Evolutionary conservation across 1,284 basidiomycete genomes (phyloP).

Genomic region (Irpex sp.): DNA sequence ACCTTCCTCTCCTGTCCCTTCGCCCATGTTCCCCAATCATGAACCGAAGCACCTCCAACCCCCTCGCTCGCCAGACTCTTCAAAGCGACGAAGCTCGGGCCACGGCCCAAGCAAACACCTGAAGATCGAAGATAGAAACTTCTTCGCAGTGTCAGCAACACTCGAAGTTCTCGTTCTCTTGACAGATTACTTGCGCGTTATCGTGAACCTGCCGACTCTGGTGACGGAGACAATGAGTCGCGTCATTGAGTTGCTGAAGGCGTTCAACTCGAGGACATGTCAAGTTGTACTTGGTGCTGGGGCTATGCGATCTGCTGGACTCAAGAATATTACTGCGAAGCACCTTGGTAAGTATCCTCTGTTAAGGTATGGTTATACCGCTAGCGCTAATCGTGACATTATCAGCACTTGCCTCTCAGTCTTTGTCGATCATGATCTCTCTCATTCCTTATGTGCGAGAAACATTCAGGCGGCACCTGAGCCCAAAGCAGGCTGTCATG

Average conservation of each 20-base stretch:
- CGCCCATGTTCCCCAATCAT: conserved; percentile 20
- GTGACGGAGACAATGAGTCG: conserved; percentile 94
- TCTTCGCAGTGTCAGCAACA: conserved; percentile 87
- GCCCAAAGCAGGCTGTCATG: conserved; percentile 92
- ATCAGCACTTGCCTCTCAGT: conserved; percentile 91
- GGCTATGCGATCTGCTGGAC: conserved; percentile 94
- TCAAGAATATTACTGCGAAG: conserved; percentile 98
- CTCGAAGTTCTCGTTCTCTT: conserved; percentile 75
- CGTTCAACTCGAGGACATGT: conserved; percentile 97
- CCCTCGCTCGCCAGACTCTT: conserved; percentile 7
- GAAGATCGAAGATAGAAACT: conserved; percentile 79
- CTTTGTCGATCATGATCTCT: conserved; percentile 91
- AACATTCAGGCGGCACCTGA: conserved; percentile 89
- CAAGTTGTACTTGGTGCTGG: conserved; percentile 98
- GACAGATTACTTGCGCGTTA: conserved; percentile 83
- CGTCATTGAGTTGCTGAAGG: conserved; percentile 93
- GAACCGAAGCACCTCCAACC: conserved; percentile 17
- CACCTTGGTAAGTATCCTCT: conserved; percentile 67
- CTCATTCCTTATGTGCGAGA: conserved; percentile 96
- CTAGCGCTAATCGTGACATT: conserved; percentile 9
- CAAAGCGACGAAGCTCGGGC: conserved; percentile 26
- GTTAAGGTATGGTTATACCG: conserved; percentile 5
- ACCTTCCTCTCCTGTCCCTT: conserved; percentile 28
- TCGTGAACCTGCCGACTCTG: conserved; percentile 85
- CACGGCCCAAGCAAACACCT: conserved; percentile 62